Evolutionary conservation across 495 filamentous ascomycete genomes (phyloP).

Genomic region (Paragyromitra xinjiangensis): DNA sequence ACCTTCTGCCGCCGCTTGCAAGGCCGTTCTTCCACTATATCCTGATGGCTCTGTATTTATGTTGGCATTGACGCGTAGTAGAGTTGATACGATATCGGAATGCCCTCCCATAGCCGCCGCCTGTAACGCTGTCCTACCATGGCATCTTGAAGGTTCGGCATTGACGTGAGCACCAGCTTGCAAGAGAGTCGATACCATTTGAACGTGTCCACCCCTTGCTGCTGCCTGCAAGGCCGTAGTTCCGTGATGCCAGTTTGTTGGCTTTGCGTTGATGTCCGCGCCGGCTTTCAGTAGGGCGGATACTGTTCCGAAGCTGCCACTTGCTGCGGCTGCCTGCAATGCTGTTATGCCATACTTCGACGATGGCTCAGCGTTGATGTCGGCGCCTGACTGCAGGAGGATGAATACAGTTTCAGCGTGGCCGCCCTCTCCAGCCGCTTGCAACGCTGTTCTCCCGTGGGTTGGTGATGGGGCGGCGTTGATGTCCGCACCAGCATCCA

Average conservation of each 20-base stretch:
- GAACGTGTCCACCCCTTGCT: not conserved
- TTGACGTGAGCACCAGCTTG: not conserved
- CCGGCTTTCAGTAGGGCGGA: not conserved
- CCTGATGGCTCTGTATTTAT: not conserved
- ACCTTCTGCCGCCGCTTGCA: not conserved
- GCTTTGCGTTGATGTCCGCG: not conserved
- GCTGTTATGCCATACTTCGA: not conserved
- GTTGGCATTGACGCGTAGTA: not conserved
- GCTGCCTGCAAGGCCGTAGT: not conserved
- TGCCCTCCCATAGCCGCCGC: not conserved
- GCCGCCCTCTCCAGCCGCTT: slow-evolving; percentile 8
- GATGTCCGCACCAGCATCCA: slow-evolving; percentile 14
- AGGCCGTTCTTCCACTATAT: not conserved
- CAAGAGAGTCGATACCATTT: not conserved
- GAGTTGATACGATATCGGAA: not conserved
- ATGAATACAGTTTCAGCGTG: not conserved
- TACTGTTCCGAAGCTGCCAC: not conserved
- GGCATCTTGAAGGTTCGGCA: not conserved
- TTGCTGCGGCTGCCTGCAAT: not conserved
- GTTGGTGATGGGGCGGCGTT: not conserved
- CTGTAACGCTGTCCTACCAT: slow-evolving; percentile 2
- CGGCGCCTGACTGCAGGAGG: not conserved
- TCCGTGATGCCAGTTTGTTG: not conserved
- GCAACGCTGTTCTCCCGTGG: slow-evolving; percentile 6
- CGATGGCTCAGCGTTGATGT: slow-evolving; percentile 2